Base-by-base conservation (phyloP, 2,329 filamentous ascomycete species). In the Periconia sp. region DNA sequence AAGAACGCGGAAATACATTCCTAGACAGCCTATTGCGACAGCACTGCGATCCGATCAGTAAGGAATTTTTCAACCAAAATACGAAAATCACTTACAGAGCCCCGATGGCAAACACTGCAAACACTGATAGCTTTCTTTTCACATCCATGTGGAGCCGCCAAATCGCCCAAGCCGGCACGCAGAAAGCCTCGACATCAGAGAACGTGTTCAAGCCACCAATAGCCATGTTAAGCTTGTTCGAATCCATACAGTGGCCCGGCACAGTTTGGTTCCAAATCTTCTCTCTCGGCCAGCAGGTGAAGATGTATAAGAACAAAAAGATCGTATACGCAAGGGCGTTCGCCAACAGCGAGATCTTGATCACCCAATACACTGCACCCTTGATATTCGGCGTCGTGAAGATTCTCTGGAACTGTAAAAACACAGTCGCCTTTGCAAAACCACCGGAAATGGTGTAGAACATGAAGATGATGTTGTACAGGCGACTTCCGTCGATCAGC, bases 141-240 rank as follows among this genome's bases (percentile, higher is more conserved):
- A 58, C 5, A 15, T 55, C 44, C 41, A 58, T 55, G 7, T 47
- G 48, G 30, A 59, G 35, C 18, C 52, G 46, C 52, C 54, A 61
- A 20, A 57, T 50, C 2, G 54, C 54, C 54, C 50, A 57, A 1
- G 43, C 51, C 6, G 59, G 57, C 30, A 63, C 54, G 10, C 54
- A 11, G 2, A 62, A 57, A 5, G 61, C 59, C 45, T 63, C 55
- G 8, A 62, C 18, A 33, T 63, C 61, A 2, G 44, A 45, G 23
- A 58, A 23, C 9, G 50, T 37, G 41, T 59, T 58, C 31, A 61
- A 15, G 8, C 27, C 41, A 1, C 53, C 58, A n/a, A 53, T 54
- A 2, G 54, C 57, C 19, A 59, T 53, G 43, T 52, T 52, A 1
- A 54, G 27, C 9, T 15, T 42, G 6, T 49, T 53, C 17, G 45